Percentiles rank a stretch among this genome's conserved stretches.
Conservation (phyloP, 2,329 filamentous ascomycete species). For the Penicillium hordei region DNA sequence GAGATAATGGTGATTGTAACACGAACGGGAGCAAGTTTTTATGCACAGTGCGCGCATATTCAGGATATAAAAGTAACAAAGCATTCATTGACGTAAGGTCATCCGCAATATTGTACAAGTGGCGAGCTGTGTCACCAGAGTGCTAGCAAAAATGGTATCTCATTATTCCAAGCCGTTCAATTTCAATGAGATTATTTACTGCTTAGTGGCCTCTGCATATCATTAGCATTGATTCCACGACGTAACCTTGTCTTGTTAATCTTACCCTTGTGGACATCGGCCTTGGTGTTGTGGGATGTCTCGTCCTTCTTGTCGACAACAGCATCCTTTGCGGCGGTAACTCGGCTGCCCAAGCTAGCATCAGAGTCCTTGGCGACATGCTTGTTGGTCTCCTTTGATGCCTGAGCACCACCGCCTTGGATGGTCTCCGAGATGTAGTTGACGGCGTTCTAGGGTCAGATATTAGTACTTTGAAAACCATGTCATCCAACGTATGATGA, state of each 20-base stretch:
- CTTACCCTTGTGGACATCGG: slow-evolving; percentile 13
- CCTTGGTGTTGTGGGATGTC: slow-evolving; percentile 47
- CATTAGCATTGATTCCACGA: background rate
- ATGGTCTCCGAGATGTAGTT: slow-evolving; percentile 67
- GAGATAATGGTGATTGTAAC: background rate
- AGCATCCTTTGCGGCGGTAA: slow-evolving; percentile 53
- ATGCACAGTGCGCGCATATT: background rate
- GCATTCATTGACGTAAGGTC: background rate
- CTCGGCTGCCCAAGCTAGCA: slow-evolving; percentile 53
- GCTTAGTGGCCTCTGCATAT: slow-evolving; percentile 7
- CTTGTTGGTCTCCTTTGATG: slow-evolving; percentile 70
- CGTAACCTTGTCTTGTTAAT: too few relatives aligned
- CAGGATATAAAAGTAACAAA: background rate
- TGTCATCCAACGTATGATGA: too few relatives aligned
- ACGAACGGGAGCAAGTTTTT: background rate
- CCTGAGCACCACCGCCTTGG: slow-evolving; percentile 56
- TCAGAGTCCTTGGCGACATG: slow-evolving; percentile 62
- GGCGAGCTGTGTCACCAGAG: background rate
- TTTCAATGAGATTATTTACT: background rate
- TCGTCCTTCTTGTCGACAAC: slow-evolving; percentile 54
- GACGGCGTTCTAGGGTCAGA: slow-evolving; percentile 51
- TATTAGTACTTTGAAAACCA: background rate
- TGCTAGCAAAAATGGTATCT: slow-evolving; percentile 1
- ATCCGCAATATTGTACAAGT: background rate
- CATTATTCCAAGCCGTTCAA: background rate